These are phyloP conservation scores for Termitomyces sp. DNA, from an alignment of 768 basidiomycete species.

Conservation along the genomic window DNA sequence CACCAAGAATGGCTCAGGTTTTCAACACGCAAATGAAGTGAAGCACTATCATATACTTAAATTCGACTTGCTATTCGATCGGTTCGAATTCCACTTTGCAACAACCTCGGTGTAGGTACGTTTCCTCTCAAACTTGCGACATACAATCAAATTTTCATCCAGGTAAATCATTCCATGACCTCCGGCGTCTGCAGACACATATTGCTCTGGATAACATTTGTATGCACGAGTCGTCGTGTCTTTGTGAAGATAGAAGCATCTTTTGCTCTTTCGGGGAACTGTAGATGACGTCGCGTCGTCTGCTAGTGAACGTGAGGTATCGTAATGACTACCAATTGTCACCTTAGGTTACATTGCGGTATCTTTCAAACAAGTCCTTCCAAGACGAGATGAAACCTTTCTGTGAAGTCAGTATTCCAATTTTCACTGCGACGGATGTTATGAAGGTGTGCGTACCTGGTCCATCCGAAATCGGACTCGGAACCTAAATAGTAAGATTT, in stretches of 20 bases:
- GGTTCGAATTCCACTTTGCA: no score
- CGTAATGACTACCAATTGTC: neutral
- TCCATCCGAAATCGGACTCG: neutral
- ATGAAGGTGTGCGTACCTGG: neutral
- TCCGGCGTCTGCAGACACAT: neutral
- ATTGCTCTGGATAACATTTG: neutral
- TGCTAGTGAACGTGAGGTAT: no score
- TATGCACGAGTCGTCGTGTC: neutral
- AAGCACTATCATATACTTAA: neutral
- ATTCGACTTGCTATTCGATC: neutral
- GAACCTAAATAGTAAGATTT: neutral
- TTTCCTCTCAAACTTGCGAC: neutral
- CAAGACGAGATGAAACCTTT: neutral
- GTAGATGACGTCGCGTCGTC: neutral
- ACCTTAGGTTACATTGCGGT: neutral
- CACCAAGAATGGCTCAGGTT: no score
- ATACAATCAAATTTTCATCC: neutral
- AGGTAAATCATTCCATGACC: neutral
- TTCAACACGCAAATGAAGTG: no score
- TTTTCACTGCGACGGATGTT: neutral
- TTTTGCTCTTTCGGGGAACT: neutral
- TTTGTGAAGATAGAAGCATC: neutral
- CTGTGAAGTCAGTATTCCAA: neutral
- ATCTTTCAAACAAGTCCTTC: neutral
- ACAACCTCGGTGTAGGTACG: neutral